A percentile compares a stretch with the other conserved stretches of the same genome.
phyloP scores from a whole-genome alignment of 2,329 filamentous ascomycete genomes.

The Hypoxylon sp. region DNA sequence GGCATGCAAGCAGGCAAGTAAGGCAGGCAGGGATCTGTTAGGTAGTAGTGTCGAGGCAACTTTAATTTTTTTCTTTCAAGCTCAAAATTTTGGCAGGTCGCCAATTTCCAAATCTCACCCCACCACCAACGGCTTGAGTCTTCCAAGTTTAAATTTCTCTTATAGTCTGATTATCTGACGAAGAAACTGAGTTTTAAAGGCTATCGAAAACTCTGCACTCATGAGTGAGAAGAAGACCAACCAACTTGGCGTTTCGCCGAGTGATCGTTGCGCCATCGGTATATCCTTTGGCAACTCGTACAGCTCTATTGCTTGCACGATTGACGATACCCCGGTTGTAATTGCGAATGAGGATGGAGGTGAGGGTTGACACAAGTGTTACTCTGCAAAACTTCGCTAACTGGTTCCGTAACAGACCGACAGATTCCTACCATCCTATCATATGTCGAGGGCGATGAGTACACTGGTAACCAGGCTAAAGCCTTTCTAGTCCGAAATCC shows the following conservation, averaged over 20 bases:
- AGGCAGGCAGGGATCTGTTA: slow-evolving; percentile 21
- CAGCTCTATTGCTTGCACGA: slow-evolving; percentile 94
- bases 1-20: slow-evolving; percentile 23
- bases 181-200: background rate
- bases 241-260: slow-evolving; percentile 65
- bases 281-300: slow-evolving; percentile 99
- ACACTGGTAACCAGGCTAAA: slow-evolving; percentile 96
- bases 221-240: slow-evolving; percentile 65
- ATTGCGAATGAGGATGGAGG: slow-evolving; percentile 99
- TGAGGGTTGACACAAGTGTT: slow-evolving; percentile 58
- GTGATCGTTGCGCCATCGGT: slow-evolving; percentile 83
- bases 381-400: slow-evolving; percentile 21
- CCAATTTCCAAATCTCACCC: slow-evolving; percentile 28
- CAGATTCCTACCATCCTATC: slow-evolving; percentile 96
- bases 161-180: background rate
- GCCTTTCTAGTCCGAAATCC: slow-evolving; percentile 92
- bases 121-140: slow-evolving; percentile 19
- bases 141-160: background rate
- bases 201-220: slow-evolving; percentile 30
- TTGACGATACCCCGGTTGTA: slow-evolving; percentile 95
- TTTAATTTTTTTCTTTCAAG: slow-evolving; percentile 48
- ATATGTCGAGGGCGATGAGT: slow-evolving; percentile 96
- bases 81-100: slow-evolving; percentile 44
- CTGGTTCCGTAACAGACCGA: slow-evolving; percentile 74
- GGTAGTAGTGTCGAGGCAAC: slow-evolving; percentile 11